Base-by-base conservation (phyloP, 768 basidiomycete species). In the Tephrocybe rancida region DNA sequence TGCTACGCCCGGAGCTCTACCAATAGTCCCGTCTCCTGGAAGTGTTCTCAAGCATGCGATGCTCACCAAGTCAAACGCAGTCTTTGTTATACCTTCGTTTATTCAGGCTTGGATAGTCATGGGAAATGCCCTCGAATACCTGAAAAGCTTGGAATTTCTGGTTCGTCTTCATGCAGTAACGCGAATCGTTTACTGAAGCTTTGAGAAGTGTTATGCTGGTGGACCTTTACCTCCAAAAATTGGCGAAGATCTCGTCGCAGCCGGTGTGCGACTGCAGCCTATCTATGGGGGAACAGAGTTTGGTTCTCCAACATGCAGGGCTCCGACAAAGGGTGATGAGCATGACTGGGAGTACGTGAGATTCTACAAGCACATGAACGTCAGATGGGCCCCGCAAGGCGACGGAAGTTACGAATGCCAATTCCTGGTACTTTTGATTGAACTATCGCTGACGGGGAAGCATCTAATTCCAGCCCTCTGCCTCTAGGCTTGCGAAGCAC, bases 341-440 rank as follows among this genome's bases (percentile, higher is more conserved):
- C 44, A 45, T 0, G 59, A 68, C 1, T 76, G 73, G 73, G 62
- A 63, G 3, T 75, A 66, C 61, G n/a, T 70, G 7, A 60, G 64
- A n/a, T 68, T 70, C 29, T 54, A 60, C 5, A 62, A 67, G 1
- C 53, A 52, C 4, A 54, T 54, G 16, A 57, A 57, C 0, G 42
- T 70, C 4, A 52, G 70, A 16, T 75, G 75, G 73, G 59, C 59
- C 0, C 51, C 67, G 1, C 73, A 73, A 32, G 70, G 58, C 0
- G 73, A 75, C 13, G 69, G 61, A 1, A 73, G 66, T 1, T 74
- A 59, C 37, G 76, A 76, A 48, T 70, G 64, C 19, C 74, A 75
- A 27, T 43, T 72, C 13, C 43, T 75, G 59, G 76, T 77, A 43
- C 10, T 61, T 50, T 25, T 72, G 73, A 63, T 66, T 70, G 25